Evolutionary conservation across 2,329 filamentous ascomycete species (phyloP), one percentile per base, ranked within the genome.

Genomic region (Dryadomyces sulphureus): DNA sequence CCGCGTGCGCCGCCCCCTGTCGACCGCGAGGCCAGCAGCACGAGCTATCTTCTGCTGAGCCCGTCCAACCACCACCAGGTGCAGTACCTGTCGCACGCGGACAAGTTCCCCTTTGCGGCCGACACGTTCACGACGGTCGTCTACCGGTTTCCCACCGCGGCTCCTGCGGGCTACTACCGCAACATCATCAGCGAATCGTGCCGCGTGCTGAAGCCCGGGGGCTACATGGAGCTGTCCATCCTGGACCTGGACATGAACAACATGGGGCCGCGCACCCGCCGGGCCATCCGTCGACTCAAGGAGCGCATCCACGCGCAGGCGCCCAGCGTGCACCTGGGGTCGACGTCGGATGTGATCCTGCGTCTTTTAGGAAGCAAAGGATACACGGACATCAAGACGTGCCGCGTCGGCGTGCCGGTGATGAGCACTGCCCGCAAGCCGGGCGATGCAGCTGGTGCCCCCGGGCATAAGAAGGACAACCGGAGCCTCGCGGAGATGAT

Each of bases 211-310:
- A 80, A 83, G 51, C 82, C 85, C 0, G 82, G 82, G 11, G 85
- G 85, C 0, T 84, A 80, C 56, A 72, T 92, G n/a, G 85, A 92
- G 60, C 65, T 89, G 17, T 81, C 79, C 0, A 79, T 88, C 34
- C 70, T 92, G 1, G 85, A 92, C 52, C 70, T 87, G 11, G 85
- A 92, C 56, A 71, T 92, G 49, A 79, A 87, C 61, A 87, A 86
- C 57, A 88, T 90, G 81, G 85, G 85, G 0, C 79, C 74, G 46
- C 73, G 74, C 14, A 78, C 80, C 1, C 74, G 84, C 6, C 75
- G 79, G 16, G 74, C 80, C 0, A 72, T 90, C 3, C 75, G 84
- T 4, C 73, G 70, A 0, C 64, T 90, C 47, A 90, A 89, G 61
- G 79, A 86, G 55, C 69, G 73, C 30, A 77, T 87, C 54, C 78